These are phyloP conservation scores for Phaffia tasmanica DNA, from an alignment of 768 basidiomycete genomes.

Conservation along the genomic window DNA sequence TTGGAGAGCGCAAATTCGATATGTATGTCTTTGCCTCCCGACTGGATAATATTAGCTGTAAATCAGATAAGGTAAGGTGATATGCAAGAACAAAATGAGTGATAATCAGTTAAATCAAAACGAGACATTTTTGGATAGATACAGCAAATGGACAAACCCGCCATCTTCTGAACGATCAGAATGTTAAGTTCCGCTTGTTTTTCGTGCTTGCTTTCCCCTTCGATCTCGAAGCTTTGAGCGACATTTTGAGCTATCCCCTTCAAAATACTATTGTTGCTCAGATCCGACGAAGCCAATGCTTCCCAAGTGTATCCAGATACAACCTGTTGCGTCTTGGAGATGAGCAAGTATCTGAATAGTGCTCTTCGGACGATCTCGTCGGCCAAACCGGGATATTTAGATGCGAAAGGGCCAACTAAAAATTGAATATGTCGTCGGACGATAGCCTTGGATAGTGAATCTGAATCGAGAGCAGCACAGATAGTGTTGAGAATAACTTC, in stretches of 20 bases:
- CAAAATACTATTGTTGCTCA: constrained; percentile 32
- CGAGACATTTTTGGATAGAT: constrained; percentile 7
- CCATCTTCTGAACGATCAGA: constrained; percentile 51
- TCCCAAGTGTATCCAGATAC: constrained; percentile 63
- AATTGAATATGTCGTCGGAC: constrained; percentile 17
- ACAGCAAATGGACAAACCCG: constrained; percentile 43
- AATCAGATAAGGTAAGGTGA: neutral
- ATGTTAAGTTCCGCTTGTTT: constrained; percentile 45
- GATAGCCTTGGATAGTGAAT: constrained; percentile 15
- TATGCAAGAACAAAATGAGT: neutral
- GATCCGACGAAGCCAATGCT: constrained; percentile 38
- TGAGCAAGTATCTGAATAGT: constrained; percentile 63
- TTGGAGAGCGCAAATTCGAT: constrained; percentile 47
- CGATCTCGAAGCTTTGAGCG: constrained; percentile 24
- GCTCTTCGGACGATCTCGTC: constrained; percentile 34
- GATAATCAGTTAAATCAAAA: neutral
- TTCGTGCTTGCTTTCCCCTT: constrained; percentile 41
- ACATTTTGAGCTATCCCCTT: constrained; percentile 30
- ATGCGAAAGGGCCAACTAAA: constrained; percentile 22
- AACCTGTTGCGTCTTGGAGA: constrained; percentile 59
- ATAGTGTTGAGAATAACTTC: constrained; percentile 31
- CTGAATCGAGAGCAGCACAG: neutral
- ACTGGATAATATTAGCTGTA: constrained; percentile 55
- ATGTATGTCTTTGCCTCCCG: constrained; percentile 43
- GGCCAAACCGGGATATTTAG: constrained; percentile 9